Evolutionary conservation across 495 filamentous ascomycete species (phyloP).

Genomic region (Tuber aestivum): DNA sequence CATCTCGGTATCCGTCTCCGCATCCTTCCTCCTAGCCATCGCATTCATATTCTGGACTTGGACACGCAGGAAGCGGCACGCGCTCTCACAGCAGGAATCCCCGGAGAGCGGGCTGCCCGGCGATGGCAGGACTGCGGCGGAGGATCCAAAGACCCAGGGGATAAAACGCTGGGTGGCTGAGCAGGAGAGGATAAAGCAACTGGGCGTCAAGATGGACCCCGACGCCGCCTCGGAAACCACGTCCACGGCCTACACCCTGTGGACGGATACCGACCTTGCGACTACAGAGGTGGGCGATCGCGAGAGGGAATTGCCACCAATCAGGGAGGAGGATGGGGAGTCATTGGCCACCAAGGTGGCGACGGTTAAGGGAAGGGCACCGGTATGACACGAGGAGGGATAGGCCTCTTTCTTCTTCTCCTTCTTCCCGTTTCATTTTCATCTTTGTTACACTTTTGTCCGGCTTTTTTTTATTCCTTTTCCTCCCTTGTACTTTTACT

Average conservation of each 20-base stretch:
- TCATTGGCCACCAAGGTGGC: neutral
- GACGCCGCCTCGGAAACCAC: constrained; percentile 23
- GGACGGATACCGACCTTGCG: constrained; percentile 31
- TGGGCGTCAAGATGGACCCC: constrained; percentile 16
- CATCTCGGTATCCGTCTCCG: constrained; percentile 14
- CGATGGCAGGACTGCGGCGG: constrained; percentile 2
- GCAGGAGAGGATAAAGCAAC: constrained; percentile 26
- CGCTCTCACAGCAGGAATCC: neutral
- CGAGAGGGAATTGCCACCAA: neutral
- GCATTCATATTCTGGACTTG: neutral
- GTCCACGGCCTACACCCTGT: constrained; percentile 30
- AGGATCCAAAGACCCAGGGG: constrained; percentile 16
- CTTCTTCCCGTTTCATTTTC: neutral
- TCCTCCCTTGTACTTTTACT: neutral
- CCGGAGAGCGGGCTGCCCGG: neutral
- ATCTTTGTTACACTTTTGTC: neutral
- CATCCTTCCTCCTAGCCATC: neutral
- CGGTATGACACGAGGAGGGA: neutral
- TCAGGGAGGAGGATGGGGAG: neutral
- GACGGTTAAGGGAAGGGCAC: neutral
- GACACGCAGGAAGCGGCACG: neutral
- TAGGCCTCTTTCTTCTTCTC: neutral
- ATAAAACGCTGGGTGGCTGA: constrained; percentile 32
- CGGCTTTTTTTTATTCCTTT: neutral
- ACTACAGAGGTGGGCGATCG: constrained; percentile 23